These are phyloP conservation scores for Moesziomyces antarcticus DNA, from an alignment of 1,284 basidiomycete genomes.

Conservation along the genomic window DNA sequence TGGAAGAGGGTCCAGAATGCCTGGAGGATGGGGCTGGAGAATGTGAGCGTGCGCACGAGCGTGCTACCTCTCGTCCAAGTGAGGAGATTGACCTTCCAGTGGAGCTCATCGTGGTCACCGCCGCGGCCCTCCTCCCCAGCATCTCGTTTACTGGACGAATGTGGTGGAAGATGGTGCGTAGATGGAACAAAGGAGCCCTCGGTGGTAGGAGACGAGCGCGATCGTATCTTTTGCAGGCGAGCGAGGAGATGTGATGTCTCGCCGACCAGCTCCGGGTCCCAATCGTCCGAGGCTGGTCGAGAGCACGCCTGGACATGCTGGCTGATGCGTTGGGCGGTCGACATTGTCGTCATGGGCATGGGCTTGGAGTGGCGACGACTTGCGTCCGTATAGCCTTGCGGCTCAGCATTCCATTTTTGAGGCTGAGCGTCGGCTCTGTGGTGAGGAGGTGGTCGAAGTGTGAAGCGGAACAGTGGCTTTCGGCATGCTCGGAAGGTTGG, in stretches of 20 bases:
- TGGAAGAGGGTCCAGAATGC: slow-evolving; percentile 58
- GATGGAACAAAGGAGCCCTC: slow-evolving; percentile 22
- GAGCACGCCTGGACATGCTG: slow-evolving; percentile 12
- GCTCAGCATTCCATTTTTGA: not conserved
- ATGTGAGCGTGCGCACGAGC: slow-evolving; percentile 51
- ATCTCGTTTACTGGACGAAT: not conserved
- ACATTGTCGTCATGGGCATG: slow-evolving; percentile 10
- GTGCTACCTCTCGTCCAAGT: slow-evolving; percentile 49
- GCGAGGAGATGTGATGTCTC: slow-evolving; percentile 21
- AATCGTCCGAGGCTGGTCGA: not conserved
- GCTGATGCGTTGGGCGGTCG: slow-evolving; percentile 31
- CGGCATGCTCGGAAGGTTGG: too few species aligned
- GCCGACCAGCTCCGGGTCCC: slow-evolving; percentile 6
- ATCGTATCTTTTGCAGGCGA: slow-evolving; percentile 35
- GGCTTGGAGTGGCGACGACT: too few species aligned
- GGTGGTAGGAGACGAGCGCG: slow-evolving; percentile 29
- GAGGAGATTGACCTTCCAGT: slow-evolving; percentile 41
- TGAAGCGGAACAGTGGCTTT: too few species aligned
- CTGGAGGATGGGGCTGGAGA: slow-evolving; percentile 36
- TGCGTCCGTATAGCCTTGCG: not conserved
- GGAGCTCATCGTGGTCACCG: slow-evolving; percentile 36
- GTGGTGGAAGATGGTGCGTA: not conserved
- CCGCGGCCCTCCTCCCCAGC: not conserved
- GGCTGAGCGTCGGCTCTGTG: not conserved
- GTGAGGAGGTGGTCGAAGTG: too few species aligned